Conservation (phyloP, 345 rosid genomes). For the Pistacia integerrima region DNA sequence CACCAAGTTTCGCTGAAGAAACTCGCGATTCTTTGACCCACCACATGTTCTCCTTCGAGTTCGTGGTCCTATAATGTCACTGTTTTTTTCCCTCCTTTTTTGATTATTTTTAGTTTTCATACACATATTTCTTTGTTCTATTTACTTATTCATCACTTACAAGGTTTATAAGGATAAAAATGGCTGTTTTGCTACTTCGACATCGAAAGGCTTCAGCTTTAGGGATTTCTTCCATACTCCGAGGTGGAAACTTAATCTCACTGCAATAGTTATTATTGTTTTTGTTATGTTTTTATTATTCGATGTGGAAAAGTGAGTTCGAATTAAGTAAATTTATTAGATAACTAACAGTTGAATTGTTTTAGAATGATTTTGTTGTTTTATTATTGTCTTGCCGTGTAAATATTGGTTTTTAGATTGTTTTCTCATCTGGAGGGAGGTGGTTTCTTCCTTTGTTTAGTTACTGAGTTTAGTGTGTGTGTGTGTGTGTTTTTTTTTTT, state of each 20-base stretch:
- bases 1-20: too few species aligned
- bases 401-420: not conserved
- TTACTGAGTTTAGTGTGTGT: too few species aligned
- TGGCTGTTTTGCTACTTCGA: too few species aligned
- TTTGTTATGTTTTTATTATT: not conserved
- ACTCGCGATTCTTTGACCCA: too few species aligned
- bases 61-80: too few species aligned
- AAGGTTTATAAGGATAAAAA: too few species aligned
- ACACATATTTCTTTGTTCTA: too few species aligned
- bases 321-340: not conserved
- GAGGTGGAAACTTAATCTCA: conserved; percentile 41
- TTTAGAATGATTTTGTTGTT: not conserved
- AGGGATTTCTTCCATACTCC: conserved; percentile 47
- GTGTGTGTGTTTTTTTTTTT: too few species aligned
- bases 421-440: not conserved
- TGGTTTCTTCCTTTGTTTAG: not conserved
- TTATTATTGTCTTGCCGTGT: not conserved
- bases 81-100: too few species aligned
- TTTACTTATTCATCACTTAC: too few species aligned
- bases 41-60: too few species aligned
- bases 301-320: not conserved
- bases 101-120: too few species aligned
- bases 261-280: not conserved
- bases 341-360: not conserved
- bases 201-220: conserved; percentile 58